A percentile compares a stretch with the other conserved stretches of the same genome.
Evolutionary conservation across 495 filamentous ascomycete genomes (phyloP).

Genomic region (Aspergillus sclerotiicarbonarius): DNA sequence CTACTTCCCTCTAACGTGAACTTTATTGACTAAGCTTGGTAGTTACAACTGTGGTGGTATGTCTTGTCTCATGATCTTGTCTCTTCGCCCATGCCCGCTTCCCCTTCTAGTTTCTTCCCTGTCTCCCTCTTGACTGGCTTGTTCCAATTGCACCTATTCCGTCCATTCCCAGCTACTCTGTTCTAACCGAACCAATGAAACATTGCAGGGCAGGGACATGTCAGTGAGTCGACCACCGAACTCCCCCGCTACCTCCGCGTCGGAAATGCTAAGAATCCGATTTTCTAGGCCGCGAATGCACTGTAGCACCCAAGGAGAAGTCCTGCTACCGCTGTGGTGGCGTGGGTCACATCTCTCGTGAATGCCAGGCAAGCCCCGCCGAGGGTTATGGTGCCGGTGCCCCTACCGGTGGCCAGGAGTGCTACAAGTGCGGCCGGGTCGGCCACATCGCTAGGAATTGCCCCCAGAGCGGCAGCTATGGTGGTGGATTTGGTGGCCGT

Average conservation of each 20-base stretch:
- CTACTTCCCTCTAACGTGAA: background rate
- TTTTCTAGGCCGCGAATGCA: slow-evolving; percentile 79
- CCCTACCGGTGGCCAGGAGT: slow-evolving; percentile 62
- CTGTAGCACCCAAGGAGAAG: slow-evolving; percentile 86
- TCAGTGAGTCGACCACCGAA: slow-evolving; percentile 59
- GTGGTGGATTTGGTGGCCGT: slow-evolving; percentile 50
- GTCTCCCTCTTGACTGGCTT: too few relatives aligned
- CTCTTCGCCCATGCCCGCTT: background rate
- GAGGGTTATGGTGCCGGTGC: slow-evolving; percentile 44
- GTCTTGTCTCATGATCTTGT: slow-evolving; percentile 20
- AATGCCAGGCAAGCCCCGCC: slow-evolving; percentile 66
- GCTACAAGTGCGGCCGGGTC: slow-evolving; percentile 98
- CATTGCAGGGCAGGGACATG: slow-evolving; percentile 71
- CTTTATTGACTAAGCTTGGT: slow-evolving; percentile 24
- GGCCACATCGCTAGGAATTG: slow-evolving; percentile 98
- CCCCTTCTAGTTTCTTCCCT: background rate
- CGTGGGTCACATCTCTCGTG: slow-evolving; percentile 88
- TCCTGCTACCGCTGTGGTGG: slow-evolving; percentile 92
- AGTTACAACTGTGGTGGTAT: slow-evolving; percentile 80
- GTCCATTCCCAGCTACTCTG: background rate
- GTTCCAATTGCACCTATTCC: background rate
- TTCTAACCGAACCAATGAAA: slow-evolving; percentile 14
- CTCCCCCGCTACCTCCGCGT: background rate
- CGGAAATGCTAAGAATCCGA: slow-evolving; percentile 7
- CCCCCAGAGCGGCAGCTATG: slow-evolving; percentile 60